These are phyloP conservation scores for Aspergillus fumigatus DNA, from an alignment of 2,329 filamentous ascomycete genomes.

Conservation along the genomic window DNA sequence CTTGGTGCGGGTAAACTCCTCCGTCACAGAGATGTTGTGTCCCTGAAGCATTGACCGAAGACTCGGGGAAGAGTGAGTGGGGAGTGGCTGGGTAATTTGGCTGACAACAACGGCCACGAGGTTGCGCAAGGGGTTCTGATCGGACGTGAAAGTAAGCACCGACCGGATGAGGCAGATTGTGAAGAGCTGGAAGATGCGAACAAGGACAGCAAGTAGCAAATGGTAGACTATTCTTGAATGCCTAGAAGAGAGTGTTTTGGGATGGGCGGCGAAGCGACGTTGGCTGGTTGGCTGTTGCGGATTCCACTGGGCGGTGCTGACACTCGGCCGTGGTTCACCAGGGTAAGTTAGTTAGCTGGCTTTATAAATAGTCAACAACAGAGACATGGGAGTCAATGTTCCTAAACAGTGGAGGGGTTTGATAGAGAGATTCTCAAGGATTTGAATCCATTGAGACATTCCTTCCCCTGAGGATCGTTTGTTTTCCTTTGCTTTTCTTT, in stretches of 20 bases:
- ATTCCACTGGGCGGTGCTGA: not conserved
- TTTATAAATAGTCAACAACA: not conserved
- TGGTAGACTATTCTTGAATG: not conserved
- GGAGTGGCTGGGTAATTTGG: constrained; percentile 4
- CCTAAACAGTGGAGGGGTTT: not conserved
- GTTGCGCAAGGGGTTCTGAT: constrained; percentile 5
- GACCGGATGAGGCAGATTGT: not conserved
- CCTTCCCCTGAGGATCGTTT: not conserved
- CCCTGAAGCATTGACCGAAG: constrained; percentile 38
- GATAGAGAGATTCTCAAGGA: not conserved
- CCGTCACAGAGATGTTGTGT: constrained; percentile 27
- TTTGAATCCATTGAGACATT: not conserved
- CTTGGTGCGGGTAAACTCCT: constrained; percentile 33
- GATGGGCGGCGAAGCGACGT: not conserved
- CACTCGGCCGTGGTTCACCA: not conserved
- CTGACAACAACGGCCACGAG: constrained; percentile 1
- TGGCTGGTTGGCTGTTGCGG: not conserved
- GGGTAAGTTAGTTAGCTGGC: not conserved
- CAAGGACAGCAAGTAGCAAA: not conserved
- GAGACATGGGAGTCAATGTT: not conserved
- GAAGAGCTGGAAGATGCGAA: not conserved
- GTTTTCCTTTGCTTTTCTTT: not conserved
- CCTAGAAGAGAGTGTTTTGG: no score
- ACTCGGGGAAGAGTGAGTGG: constrained; percentile 5
- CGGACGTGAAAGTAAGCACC: not conserved